phyloP scores from a whole-genome alignment of 2,329 filamentous ascomycete species.

The Botrytis byssoidea region DNA sequence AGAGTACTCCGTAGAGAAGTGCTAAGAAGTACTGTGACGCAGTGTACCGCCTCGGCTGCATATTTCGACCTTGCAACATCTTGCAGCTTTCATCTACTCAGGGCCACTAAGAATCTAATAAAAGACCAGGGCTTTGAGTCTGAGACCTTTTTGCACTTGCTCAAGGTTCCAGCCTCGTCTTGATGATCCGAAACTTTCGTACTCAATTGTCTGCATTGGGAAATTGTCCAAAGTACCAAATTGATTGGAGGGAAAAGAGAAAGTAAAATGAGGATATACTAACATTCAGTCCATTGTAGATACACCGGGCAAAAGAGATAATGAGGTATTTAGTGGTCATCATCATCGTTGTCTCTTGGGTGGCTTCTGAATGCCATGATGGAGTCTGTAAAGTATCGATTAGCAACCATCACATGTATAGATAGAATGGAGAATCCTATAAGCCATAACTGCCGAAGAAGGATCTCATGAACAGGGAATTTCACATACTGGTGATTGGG shows the following conservation, averaged over 20 bases:
- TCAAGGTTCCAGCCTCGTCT: slow-evolving; percentile 21
- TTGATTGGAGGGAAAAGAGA: background rate
- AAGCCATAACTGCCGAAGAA: background rate
- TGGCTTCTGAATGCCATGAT: slow-evolving; percentile 15
- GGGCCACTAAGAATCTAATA: slow-evolving; percentile 17
- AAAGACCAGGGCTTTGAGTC: slow-evolving; percentile 12
- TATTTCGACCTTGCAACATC: slow-evolving; percentile 2
- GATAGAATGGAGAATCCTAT: background rate
- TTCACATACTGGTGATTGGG: slow-evolving; percentile 17
- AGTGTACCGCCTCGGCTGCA: slow-evolving; percentile 13
- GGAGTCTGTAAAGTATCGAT: background rate
- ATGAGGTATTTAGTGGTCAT: slow-evolving; percentile 17
- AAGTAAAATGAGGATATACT: slow-evolving; percentile 13
- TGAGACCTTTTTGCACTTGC: slow-evolving; percentile 16
- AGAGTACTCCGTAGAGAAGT: background rate
- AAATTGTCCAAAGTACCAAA: background rate
- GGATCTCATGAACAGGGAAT: background rate
- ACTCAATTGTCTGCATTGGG: slow-evolving; percentile 10
- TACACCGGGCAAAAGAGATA: background rate
- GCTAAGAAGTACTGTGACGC: slow-evolving; percentile 4
- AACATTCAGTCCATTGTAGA: slow-evolving; percentile 13
- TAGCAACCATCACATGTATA: background rate
- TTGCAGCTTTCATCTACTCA: slow-evolving; percentile 14
- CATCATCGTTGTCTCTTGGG: slow-evolving; percentile 22
- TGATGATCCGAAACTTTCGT: slow-evolving; percentile 8